Evolutionary conservation across 805 yeast genomes (phyloP), one percentile per base, ranked within the genome.

Genomic region (Huiozyma naganishii): DNA sequence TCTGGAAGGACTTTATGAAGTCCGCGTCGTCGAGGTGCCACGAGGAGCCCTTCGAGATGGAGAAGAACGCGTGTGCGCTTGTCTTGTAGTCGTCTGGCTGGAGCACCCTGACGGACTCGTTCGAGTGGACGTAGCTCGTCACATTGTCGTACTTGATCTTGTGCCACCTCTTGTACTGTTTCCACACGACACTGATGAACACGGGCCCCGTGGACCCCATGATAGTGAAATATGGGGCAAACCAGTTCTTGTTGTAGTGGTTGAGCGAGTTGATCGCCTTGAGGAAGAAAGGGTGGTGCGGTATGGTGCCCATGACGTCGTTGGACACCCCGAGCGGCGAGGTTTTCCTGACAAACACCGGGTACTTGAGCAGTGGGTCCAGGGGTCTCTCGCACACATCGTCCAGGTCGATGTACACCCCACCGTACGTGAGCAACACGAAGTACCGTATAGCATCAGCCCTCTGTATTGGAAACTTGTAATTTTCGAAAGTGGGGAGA

Each of bases 151-250:
- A 23, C 12, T 36, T 35, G 7, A 17, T 11, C 27, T 73, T 80
- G 1, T 80, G 76, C 81, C 84, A 79, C 50, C 95, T 71, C 61
- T 82, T 83, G 62, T 82, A 87, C 54, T 80, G 85, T 62, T 84
- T 83, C 87, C 94, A 83, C 55, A 88, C 72, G 27, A 84, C 88
- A 7, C 89, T 80, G 39, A 88, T 67, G 56, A 85, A 87, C 45
- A 88, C 65, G 0, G 97, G 96, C 10, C 97, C 97, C 0, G 97
- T 88, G 10, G 94, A 79, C 58, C 77, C 83, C 96, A 88, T 88
- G 59, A 88, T 86, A 13, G 96, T 87, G 46, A 88, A 69, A 64
- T 88, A 88, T 6, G 96, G 95, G 12, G 83, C 78, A 32, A 82
- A 64, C 83, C 94, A 87, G 62, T 84, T 82, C 52, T 73, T 71